Evolutionary conservation across 2,329 filamentous ascomycete genomes (phyloP), one percentile per base, ranked within the genome.

Genomic region (Chrysoporthe austroafricana): DNA sequence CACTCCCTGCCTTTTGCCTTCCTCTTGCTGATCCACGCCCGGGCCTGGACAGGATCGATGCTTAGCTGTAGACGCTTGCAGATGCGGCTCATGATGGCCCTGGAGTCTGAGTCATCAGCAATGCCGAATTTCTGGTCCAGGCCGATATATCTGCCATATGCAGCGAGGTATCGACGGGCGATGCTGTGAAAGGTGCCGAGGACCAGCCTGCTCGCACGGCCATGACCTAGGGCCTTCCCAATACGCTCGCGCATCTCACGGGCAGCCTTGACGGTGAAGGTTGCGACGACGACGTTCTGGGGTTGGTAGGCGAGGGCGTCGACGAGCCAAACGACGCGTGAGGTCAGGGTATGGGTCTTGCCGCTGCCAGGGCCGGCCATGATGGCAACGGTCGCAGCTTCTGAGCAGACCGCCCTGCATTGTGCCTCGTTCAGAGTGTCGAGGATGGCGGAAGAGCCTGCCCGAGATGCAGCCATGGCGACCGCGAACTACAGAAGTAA

Each of bases 171-270:
- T 68, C 93, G 88, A 57, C 93, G 86, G 64, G 94, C 90, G 72
- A 99, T 94, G 60, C 94, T 97, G 80, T 99, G 95, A 73, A 99
- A 98, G 0, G 96, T 99, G 21, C 95, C 95, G 4, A 99, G 83
- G 43, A 97, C 86, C 71, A 99, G 84, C 73, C 89, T 91, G 65
- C 86, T 89, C 75, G 94, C 92, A 18, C 90, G 81, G 6, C 90
- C 90, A 69, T 91, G 86, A 1, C 94, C 94, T n/a, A 98, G 84
- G n/a, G 92, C 85, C 68, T 86, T 90, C 0, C 90, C 88, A 66
- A 98, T 92, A 8, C 95, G 88, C 75, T 93, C 89, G 74, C 94
- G 93, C 95, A 99, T 99, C 81, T 98, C 95, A 21, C 83, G 87
- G 21, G 94, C 93, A 0, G 96, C 94, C 78, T 98, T 98, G 77